Conservation (phyloP, 192 early-diverging fungal genomes). For the Backusella macrospora region DNA sequence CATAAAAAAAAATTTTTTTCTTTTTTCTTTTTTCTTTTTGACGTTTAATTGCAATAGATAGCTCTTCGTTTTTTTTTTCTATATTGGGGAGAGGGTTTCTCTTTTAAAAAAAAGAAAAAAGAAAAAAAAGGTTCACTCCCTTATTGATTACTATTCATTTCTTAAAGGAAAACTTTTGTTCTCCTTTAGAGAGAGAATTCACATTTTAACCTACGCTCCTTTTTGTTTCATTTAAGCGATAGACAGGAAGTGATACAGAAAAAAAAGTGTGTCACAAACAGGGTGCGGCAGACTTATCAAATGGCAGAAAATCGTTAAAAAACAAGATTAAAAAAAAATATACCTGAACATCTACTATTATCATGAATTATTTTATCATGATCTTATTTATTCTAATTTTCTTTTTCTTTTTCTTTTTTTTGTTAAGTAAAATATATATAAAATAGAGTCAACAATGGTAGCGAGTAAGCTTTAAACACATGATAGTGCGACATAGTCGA, state of each 20-base stretch:
- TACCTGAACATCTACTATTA: not conserved
- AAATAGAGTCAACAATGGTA: not conserved
- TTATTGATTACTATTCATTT: too few relatives aligned
- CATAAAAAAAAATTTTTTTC: not conserved
- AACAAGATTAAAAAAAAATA: not conserved
- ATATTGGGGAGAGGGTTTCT: too few relatives aligned
- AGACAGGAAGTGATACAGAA: too few relatives aligned
- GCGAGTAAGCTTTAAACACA: not conserved
- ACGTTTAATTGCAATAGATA: too few relatives aligned
- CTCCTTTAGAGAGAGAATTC: too few relatives aligned
- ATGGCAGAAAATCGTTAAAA: not conserved
- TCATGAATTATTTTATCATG: not conserved
- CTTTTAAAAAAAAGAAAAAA: too few relatives aligned
- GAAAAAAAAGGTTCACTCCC: too few relatives aligned
- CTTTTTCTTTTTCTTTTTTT: too few relatives aligned
- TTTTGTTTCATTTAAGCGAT: conserved; percentile 1
- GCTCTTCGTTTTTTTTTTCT: too few relatives aligned
- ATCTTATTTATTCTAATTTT: too few relatives aligned
- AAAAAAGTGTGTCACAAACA: not conserved
- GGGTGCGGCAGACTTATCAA: not conserved
- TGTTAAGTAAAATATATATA: not conserved
- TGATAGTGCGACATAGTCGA: not conserved
- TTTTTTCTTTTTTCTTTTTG: too few relatives aligned
- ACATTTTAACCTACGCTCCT: conserved; percentile 1
- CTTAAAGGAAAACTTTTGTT: too few relatives aligned